Percentiles rank a stretch among this genome's conserved stretches.
These are phyloP conservation scores for Phalaenopsis aphrodite DNA, from an alignment of 106 monocot genomes.

Conservation along the genomic window DNA sequence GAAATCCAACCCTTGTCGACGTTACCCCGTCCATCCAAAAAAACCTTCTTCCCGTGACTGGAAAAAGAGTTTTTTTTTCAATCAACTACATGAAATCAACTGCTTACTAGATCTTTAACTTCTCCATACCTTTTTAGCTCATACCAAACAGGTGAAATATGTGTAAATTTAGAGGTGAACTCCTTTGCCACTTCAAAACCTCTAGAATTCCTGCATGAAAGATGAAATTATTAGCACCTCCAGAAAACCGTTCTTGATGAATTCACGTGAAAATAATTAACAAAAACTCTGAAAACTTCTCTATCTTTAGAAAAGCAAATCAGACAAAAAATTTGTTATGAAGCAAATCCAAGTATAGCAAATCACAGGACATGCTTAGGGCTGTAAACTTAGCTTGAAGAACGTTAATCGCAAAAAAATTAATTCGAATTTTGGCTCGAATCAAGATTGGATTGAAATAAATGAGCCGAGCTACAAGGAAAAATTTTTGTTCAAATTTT, in stretches of 20 bases:
- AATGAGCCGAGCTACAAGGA: no score
- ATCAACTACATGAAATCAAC: background rate
- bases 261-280: background rate
- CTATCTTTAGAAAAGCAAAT: background rate
- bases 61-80: slow-evolving; percentile 7
- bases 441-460: no score
- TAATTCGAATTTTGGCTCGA: no score
- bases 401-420: no score
- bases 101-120: background rate
- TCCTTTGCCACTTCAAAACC: slow-evolving; percentile 92
- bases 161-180: slow-evolving; percentile 63
- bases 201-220: slow-evolving; percentile 69
- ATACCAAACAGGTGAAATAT: slow-evolving; percentile 97
- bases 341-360: background rate
- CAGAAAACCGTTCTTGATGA: background rate
- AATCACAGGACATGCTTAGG: background rate
- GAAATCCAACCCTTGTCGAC: slow-evolving; percentile 69
- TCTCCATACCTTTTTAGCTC: slow-evolving; percentile 79
- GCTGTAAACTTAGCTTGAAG: no score
- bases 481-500: no score
- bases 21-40: slow-evolving; percentile 78
- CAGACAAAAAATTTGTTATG: background rate
- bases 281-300: background rate
- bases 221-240: background rate
- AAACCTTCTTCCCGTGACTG: slow-evolving; percentile 59